These are phyloP conservation scores for Lathyrus sativus DNA, from an alignment of 306 rosid genomes.

Conservation along the genomic window DNA sequence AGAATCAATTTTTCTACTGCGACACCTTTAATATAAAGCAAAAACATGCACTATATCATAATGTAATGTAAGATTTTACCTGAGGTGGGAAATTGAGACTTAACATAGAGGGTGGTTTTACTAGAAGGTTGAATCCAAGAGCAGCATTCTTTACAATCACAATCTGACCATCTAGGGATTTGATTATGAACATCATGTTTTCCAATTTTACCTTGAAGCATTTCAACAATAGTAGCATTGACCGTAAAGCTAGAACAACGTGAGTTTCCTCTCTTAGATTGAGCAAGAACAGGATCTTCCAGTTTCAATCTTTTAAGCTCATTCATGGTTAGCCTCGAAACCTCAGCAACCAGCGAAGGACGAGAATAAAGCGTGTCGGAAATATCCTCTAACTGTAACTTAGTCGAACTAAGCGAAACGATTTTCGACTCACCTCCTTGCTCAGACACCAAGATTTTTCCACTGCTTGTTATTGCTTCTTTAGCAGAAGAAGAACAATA, in stretches of 20 bases:
- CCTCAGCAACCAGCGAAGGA: slow-evolving; percentile 68
- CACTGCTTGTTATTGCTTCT: slow-evolving; percentile 69
- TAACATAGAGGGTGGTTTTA: slow-evolving; percentile 64
- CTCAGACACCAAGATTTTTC: slow-evolving; percentile 80
- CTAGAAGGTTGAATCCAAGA: slow-evolving; percentile 57
- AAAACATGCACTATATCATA: too few species aligned
- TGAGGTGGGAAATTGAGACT: slow-evolving; percentile 50
- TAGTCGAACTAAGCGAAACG: slow-evolving; percentile 59
- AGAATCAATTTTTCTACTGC: too few species aligned
- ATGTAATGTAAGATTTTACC: slow-evolving; percentile 35
- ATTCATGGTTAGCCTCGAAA: slow-evolving; percentile 56
- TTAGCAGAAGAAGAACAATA: slow-evolving; percentile 68
- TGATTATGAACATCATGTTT: slow-evolving; percentile 39
- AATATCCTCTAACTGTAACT: slow-evolving; percentile 74
- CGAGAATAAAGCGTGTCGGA: slow-evolving; percentile 84
- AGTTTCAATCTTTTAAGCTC: slow-evolving; percentile 48
- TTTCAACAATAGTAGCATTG: slow-evolving; percentile 70
- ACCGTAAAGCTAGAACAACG: slow-evolving; percentile 43
- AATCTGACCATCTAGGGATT: slow-evolving; percentile 85
- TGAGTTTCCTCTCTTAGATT: slow-evolving; percentile 33
- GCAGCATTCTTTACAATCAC: slow-evolving; percentile 72
- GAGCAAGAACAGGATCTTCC: slow-evolving; percentile 32
- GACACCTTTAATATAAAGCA: too few species aligned
- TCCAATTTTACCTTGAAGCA: slow-evolving; percentile 72
- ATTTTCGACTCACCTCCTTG: slow-evolving; percentile 79